Base-by-base conservation (phyloP, 768 basidiomycete species). In the Chalciporus pseudorubinellus region DNA sequence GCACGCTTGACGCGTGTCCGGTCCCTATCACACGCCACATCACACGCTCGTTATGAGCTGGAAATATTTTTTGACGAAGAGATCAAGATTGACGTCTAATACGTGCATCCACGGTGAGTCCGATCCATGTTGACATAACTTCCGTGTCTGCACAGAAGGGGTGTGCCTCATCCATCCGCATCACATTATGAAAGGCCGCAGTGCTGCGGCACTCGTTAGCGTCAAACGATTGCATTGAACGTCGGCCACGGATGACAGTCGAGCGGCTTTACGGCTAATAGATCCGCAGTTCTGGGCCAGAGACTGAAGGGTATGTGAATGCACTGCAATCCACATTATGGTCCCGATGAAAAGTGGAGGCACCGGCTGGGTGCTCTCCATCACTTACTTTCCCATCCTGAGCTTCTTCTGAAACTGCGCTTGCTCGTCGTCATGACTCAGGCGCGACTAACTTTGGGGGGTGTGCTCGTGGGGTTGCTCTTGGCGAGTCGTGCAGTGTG, bases 1-100 rank as follows among this genome's bases (percentile, higher is more conserved):
- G 50, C 56, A 51, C 52, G 64, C 59, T 44, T 56, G 49, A 61
- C 33, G 64, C 64, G 46, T 61, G 64, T 39, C 46, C 26, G 44
- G 53, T 40, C 42, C 42, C 44, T 26, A n/a, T 47, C n/a, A 29
- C 41, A 53, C 51, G 49, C 55, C 51, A 59, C 54, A 51, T 19
- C 38, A 48, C 49, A 52, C 46, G 46, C 56, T 43, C 33, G 44
- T 36, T 16, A n/a, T 16, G 16, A 8, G 16, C 6, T 36, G 16
- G 16, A 36, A n/a, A 36, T 36, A 6, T 36, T 16, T 16, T n/a
- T 31, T 31, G 31, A 31, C 31, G 31, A 31, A 31, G 6, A 9
- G 1, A 26, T 6, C 26, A 26, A 24, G 24, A 24, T 1, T 6
- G 16, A 36, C 34, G n/a, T 36, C 34, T n/a, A 16, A n/a, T 16